Conservation (phyloP, 139 green algal species). For the Astrephomene gubernaculifera region DNA sequence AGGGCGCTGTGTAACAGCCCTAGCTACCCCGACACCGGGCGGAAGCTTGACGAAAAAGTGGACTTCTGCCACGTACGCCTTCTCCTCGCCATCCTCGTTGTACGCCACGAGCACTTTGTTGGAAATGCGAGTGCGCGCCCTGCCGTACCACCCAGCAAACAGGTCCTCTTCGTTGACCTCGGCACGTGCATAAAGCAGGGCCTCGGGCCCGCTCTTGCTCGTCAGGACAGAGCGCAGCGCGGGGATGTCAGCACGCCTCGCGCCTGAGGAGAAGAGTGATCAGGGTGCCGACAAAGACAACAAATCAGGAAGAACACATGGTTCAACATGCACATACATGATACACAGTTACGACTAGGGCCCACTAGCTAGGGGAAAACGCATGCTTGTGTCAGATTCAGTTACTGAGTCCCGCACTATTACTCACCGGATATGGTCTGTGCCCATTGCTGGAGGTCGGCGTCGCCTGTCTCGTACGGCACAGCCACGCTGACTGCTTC, state of each 20-base stretch:
- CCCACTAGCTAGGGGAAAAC: not conserved
- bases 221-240: not conserved
- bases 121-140: not conserved
- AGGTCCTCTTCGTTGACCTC: not conserved
- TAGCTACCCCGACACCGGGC: too few species aligned
- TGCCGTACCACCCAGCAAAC: not conserved
- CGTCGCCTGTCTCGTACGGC: not conserved
- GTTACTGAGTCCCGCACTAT: not conserved
- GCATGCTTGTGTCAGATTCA: not conserved
- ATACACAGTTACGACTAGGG: not conserved
- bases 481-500: not conserved
- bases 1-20: too few species aligned
- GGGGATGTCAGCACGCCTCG: not conserved
- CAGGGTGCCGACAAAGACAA: not conserved
- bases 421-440: not conserved
- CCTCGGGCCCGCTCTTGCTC: not conserved
- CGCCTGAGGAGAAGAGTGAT: not conserved
- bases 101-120: not conserved
- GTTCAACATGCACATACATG: not conserved
- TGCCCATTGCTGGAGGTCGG: not conserved
- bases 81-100: not conserved
- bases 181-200: not conserved
- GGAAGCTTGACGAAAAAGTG: not conserved
- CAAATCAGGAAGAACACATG: not conserved
- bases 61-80: not conserved